Base-by-base conservation (phyloP, 2,329 filamentous ascomycete genomes). In the Colletotrichum neosansevieriae region DNA sequence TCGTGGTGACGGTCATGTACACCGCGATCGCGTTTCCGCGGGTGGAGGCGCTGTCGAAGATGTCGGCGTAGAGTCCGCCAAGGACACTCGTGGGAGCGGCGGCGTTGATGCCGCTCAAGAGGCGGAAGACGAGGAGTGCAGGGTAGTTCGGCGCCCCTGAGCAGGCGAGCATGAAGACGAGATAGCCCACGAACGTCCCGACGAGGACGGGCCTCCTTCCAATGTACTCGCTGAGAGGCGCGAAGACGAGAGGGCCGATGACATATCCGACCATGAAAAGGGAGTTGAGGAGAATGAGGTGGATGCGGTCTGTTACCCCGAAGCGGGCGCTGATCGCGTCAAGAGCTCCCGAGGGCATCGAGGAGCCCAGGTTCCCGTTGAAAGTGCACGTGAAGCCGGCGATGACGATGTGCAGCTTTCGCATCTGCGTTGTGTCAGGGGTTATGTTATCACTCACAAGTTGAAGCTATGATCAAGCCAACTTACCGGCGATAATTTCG, bases 101-200 rank as follows among this genome's bases (percentile, higher is more conserved):
- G 9, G 77, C 77, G 17, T 74, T 76, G 66, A 79, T 70, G 15
- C 77, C 77, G 13, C 75, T 73, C 12, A 79, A 68, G 1, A 79
- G 67, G 3, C 84, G 79, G 47, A 85, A 77, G 34, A 84, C 70
- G 49, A 85, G 77, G 10, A 86, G 73, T 0, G 78, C 80, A 36
- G 76, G 65, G 36, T 83, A 84, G 63, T 80, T 83, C 4, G 82
- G 76, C 1, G 82, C 77, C 2, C 77, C 82, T 12, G 82, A 81
- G 49, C 74, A 77, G 42, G 75, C 72, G 2, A 78, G 68, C 71
- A 76, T 78, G 63, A 79, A 79, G 49, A 76, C 40, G 5, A 78
- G 58, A 50, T 79, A 79, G 38, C 77, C 77, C 29, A 77, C 36
- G 44, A 77, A 79, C 4, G 78, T 78, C 12, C 75, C 73, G 54